phyloP scores from a whole-genome alignment of 108 stramenopile genomes.

The Pseudonitzschia delicatissima region DNA sequence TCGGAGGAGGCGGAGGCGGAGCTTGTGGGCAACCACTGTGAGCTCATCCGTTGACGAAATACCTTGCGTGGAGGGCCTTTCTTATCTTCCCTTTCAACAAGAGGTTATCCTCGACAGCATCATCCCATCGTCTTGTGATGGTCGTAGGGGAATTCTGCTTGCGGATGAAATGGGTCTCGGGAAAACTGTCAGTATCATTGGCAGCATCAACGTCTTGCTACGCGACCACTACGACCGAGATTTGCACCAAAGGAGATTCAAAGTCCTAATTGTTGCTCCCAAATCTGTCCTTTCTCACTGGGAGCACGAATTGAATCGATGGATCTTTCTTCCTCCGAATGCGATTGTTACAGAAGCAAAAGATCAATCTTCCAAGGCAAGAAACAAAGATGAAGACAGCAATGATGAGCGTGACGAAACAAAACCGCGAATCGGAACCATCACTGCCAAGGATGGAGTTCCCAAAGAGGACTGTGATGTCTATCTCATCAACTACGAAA shows the following conservation, averaged over 20 bases:
- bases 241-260: background rate
- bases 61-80: too few relatives aligned
- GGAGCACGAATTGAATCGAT: constrained; percentile 20
- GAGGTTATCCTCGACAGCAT: background rate
- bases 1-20: too few relatives aligned
- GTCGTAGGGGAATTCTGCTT: constrained; percentile 39
- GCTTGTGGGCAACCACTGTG: too few relatives aligned
- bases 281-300: constrained; percentile 23
- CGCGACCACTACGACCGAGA: background rate
- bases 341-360: too few relatives aligned
- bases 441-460: too few relatives aligned
- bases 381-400: background rate
- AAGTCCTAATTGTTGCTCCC: constrained; percentile 20
- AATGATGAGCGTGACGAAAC: background rate
- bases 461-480: too few relatives aligned
- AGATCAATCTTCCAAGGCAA: background rate
- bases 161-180: constrained; percentile 81
- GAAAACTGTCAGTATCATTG: constrained; percentile 67
- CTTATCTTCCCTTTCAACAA: background rate
- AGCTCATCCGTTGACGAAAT: too few relatives aligned
- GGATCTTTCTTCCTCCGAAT: background rate
- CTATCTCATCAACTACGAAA: background rate
- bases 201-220: constrained; percentile 14
- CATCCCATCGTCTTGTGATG: background rate
- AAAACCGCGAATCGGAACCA: background rate